These are phyloP conservation scores for Rhizophagus sp. DNA, from an alignment of 192 early-diverging fungal species.

Conservation along the genomic window DNA sequence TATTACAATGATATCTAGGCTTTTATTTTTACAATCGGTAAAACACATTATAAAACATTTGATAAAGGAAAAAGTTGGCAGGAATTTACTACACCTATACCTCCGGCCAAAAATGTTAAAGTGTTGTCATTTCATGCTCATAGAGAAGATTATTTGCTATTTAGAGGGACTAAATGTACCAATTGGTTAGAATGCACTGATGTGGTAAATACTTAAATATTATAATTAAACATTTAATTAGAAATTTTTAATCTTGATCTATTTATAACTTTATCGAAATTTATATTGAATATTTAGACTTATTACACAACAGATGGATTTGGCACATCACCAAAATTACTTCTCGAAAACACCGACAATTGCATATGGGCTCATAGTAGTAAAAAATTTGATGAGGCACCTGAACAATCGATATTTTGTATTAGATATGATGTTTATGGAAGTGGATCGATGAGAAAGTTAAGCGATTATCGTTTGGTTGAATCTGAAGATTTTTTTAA, in stretches of 20 bases:
- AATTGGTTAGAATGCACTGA: slow-evolving; percentile 58
- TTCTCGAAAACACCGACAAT: slow-evolving; percentile 59
- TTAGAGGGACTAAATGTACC: slow-evolving; percentile 58
- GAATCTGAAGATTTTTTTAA: slow-evolving; percentile 76
- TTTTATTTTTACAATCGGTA: slow-evolving; percentile 52
- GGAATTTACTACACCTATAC: slow-evolving; percentile 45
- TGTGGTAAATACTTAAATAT: slow-evolving; percentile 39
- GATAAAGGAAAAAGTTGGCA: slow-evolving; percentile 64
- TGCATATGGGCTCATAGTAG: slow-evolving; percentile 77
- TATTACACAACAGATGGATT: slow-evolving; percentile 76
- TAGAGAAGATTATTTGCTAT: slow-evolving; percentile 65
- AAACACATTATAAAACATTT: slow-evolving; percentile 58
- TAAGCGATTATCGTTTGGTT: slow-evolving; percentile 59
- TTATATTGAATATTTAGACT: slow-evolving; percentile 34
- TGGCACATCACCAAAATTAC: slow-evolving; percentile 47
- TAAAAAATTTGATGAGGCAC: slow-evolving; percentile 58
- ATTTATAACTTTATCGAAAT: not conserved
- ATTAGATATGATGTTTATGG: slow-evolving; percentile 44
- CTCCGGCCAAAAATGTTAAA: slow-evolving; percentile 35
- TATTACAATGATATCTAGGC: slow-evolving; percentile 41
- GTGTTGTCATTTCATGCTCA: slow-evolving; percentile 71
- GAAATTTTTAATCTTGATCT: not conserved
- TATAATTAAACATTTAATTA: not conserved
- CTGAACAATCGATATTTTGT: slow-evolving; percentile 75
- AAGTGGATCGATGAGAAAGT: slow-evolving; percentile 29